Base-by-base conservation (phyloP, 495 filamentous ascomycete genomes). In the Daldinia loculata region DNA sequence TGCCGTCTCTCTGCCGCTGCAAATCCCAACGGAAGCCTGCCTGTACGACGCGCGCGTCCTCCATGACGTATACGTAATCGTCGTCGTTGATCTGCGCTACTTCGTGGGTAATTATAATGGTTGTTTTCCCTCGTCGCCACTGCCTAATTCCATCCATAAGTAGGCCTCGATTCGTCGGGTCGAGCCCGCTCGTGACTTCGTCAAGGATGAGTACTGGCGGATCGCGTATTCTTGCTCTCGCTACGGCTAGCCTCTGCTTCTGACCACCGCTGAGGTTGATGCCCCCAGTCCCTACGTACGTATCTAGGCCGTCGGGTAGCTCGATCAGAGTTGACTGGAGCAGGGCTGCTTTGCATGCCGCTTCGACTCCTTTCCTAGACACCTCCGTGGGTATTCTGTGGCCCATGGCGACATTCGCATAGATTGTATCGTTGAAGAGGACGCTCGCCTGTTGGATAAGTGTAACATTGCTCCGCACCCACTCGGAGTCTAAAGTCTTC, bases 41-140 rank as follows among this genome's bases (percentile, higher is more conserved):
- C 71, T 96, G 87, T 2, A 91, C 86, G 4, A 97, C 82, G 2
- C 69, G 72, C 0, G 93, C 93, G 11, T 89, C 75, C 48, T 96
- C 90, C 53, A 99, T 78, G 1, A 97, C 85, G 66, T 95, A 98
- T 2, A 94, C 86, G 74, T 89, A 95, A 61, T 98, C 94, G 17
- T 88, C 70, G 0, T 88, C 84, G 26, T 79, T 79, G 38, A 99
- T 96, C 56, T 96, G 92, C 0, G 89, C 86, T 53, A 93, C 89
- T 67, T 98, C 93, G 72, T 98, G 95, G 0, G 95, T 98, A 74
- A 98, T 93, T 56, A 96, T 90, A 52, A 97, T 91, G 3, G 93
- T 97, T 0, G 94, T 98, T 75, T 92, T 93, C 1, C 87, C 91
- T 58, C 84, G 84, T 17, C 93, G 84, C 89, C 92, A 96, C 38